Evolutionary conservation across 805 yeast species (phyloP).

Genomic region (Yamadazyma tumulicola): DNA sequence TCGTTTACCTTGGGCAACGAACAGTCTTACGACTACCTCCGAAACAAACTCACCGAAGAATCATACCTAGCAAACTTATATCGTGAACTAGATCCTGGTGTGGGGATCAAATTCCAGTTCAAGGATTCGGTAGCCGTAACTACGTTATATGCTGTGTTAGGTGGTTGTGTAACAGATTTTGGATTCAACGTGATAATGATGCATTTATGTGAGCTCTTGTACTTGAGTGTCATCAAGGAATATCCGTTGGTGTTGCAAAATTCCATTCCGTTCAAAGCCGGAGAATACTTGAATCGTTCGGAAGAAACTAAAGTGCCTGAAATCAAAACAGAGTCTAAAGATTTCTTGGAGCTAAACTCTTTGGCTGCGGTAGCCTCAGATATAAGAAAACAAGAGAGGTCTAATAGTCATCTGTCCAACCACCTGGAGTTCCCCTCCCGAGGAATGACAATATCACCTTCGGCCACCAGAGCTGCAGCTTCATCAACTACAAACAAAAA

Average conservation of each 20-base stretch:
- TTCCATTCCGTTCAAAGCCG: constrained; percentile 23
- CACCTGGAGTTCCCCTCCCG: not conserved
- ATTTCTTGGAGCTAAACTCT: constrained; percentile 18
- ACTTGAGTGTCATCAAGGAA: constrained; percentile 55
- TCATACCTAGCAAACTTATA: constrained; percentile 42
- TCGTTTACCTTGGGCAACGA: constrained; percentile 53
- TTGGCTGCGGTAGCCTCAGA: constrained; percentile 34
- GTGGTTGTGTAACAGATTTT: constrained; percentile 72
- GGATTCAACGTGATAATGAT: constrained; percentile 70
- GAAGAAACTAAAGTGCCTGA: not conserved
- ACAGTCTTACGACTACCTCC: constrained; percentile 52
- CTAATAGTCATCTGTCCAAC: not conserved
- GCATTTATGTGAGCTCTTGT: constrained; percentile 66
- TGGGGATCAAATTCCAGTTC: constrained; percentile 11
- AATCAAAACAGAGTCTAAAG: constrained; percentile 11
- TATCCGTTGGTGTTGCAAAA: constrained; percentile 60
- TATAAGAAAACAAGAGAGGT: constrained; percentile 9
- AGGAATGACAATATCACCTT: constrained; percentile 1
- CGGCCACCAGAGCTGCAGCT: constrained; percentile 29
- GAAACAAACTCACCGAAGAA: constrained; percentile 41
- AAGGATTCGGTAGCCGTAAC: constrained; percentile 51
- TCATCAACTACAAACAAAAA: constrained; percentile 14
- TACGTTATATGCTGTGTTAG: constrained; percentile 56
- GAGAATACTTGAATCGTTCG: not conserved
- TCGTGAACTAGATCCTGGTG: constrained; percentile 42